Conservation (phyloP, 176 grass and related monocot species). For the Musa itinerans region DNA sequence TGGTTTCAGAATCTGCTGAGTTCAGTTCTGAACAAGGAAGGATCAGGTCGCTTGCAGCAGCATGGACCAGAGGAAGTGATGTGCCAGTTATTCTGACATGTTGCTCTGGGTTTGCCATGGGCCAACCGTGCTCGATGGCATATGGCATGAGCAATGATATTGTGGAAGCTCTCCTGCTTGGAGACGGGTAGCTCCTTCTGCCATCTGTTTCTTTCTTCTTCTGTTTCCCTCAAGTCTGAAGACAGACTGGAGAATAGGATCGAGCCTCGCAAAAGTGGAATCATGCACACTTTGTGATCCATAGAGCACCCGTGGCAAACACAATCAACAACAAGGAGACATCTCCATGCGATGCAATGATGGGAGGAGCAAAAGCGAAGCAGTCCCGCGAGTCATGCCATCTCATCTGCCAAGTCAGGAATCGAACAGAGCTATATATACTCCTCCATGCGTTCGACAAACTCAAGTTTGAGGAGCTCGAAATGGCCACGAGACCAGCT, state of each 20-base stretch:
- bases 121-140: no score
- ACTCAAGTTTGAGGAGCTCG: background rate
- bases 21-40: no score
- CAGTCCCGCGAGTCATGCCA: background rate
- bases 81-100: no score
- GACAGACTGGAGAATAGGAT: background rate
- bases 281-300: background rate
- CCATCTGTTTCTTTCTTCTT: no score
- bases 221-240: no score
- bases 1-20: no score
- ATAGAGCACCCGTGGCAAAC: background rate
- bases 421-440: background rate
- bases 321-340: background rate
- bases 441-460: background rate
- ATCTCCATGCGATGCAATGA: background rate
- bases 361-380: background rate
- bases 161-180: no score
- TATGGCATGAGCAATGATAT: no score
- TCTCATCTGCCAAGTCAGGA: background rate
- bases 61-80: no score
- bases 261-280: background rate
- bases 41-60: no score
- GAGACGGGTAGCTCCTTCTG: no score
- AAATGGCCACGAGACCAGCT: constrained; percentile 16
- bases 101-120: no score